These are phyloP conservation scores for Cornus controversa DNA, from an alignment of 148 eudicot genomes.

Conservation along the genomic window DNA sequence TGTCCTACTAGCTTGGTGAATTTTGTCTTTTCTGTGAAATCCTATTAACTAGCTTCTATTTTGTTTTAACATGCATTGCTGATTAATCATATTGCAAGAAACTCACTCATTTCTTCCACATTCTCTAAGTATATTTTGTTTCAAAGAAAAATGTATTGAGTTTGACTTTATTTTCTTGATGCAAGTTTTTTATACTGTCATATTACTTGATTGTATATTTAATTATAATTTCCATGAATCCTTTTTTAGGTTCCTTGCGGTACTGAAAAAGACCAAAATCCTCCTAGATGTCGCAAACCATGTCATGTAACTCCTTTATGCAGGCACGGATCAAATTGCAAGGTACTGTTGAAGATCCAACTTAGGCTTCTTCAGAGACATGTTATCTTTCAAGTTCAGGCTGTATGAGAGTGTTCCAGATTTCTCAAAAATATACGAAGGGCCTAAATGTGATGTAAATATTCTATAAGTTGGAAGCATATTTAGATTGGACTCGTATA, in stretches of 20 bases:
- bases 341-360: conserved; percentile 44
- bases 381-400: neutral
- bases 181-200: neutral
- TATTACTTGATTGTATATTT: neutral
- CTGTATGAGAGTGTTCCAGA: conserved; percentile 4
- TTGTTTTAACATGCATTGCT: neutral
- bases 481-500: neutral
- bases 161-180: neutral
- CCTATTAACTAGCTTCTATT: too few species aligned
- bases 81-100: neutral
- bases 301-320: conserved; percentile 72
- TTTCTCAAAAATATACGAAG: neutral
- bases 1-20: neutral
- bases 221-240: neutral
- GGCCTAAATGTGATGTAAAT: neutral
- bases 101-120: neutral
- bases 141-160: neutral
- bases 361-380: neutral
- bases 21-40: neutral
- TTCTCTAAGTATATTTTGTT: neutral
- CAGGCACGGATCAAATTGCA: conserved; percentile 60
- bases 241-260: conserved; percentile 93
- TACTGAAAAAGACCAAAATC: conserved; percentile 83
- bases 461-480: conserved; percentile 8
- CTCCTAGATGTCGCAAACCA: conserved; percentile 84